phyloP scores from a whole-genome alignment of 2,329 filamentous ascomycete species.

The Coniochaeta sp. region DNA sequence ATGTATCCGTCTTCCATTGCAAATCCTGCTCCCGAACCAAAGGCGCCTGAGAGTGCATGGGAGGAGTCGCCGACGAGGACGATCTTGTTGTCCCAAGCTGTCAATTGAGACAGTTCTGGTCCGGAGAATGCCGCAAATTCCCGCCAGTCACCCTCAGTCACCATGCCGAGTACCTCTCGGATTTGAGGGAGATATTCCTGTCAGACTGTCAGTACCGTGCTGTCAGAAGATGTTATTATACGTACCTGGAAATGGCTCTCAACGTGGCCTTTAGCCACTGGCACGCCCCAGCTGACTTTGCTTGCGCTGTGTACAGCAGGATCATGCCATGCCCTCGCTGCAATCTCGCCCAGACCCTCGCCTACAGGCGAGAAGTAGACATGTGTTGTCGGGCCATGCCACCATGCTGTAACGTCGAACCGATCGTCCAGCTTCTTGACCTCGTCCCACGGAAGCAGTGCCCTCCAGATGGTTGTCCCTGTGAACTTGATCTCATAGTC shows the following conservation, averaged over 20 bases:
- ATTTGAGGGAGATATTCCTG: background rate
- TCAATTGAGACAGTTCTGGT: slow-evolving; percentile 17
- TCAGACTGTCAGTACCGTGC: background rate
- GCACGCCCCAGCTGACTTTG: slow-evolving; percentile 22
- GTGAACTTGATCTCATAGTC: slow-evolving; percentile 3
- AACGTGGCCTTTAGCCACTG: slow-evolving; percentile 17
- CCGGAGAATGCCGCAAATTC: slow-evolving; percentile 18
- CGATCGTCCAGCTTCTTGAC: slow-evolving; percentile 12
- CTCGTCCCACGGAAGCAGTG: background rate
- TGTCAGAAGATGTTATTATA: background rate
- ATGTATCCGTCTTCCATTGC: slow-evolving; percentile 26
- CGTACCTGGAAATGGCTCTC: slow-evolving; percentile 17
- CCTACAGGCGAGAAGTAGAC: slow-evolving; percentile 21
- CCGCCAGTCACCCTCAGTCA: slow-evolving; percentile 6
- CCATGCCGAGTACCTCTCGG: background rate
- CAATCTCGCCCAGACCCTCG: slow-evolving; percentile 20
- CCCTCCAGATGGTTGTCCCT: background rate
- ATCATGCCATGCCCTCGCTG: slow-evolving; percentile 18
- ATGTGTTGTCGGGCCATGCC: slow-evolving; percentile 19
- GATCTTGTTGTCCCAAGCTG: slow-evolving; percentile 24
- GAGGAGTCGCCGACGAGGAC: slow-evolving; percentile 48
- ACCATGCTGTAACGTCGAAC: slow-evolving; percentile 19
- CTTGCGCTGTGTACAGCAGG: slow-evolving; percentile 14
- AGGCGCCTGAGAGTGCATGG: slow-evolving; percentile 42
- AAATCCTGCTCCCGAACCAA: slow-evolving; percentile 31